Evolutionary conservation across 768 basidiomycete species (phyloP).

Genomic region (Chalciporus sphaerocephalus): DNA sequence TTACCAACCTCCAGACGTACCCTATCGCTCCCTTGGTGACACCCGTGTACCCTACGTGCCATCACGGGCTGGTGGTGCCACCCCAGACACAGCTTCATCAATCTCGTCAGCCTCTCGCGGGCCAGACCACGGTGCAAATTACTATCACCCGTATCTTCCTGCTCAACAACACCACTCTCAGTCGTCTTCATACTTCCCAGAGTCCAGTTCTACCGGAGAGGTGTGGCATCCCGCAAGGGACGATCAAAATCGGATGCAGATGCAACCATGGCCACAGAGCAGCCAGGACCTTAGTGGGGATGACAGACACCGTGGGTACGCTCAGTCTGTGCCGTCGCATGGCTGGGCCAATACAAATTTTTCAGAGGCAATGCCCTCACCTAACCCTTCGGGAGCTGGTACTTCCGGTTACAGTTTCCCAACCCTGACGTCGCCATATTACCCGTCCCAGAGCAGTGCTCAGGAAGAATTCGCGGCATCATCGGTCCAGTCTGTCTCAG

Average conservation of each 20-base stretch:
- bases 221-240: conserved; percentile 21
- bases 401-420: conserved; percentile 38
- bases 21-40: conserved; percentile 27
- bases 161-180: conserved; percentile 25
- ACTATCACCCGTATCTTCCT: conserved; percentile 26
- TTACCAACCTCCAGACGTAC: conserved; percentile 24
- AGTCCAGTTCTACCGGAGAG: conserved; percentile 16
- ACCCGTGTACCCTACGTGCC: conserved; percentile 22
- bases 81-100: conserved; percentile 23
- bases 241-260: conserved; percentile 18
- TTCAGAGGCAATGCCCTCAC: conserved; percentile 23
- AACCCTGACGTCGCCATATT: conserved; percentile 57
- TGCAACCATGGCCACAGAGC: conserved; percentile 27
- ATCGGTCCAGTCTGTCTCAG: conserved; percentile 31
- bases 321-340: conserved; percentile 22
- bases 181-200: conserved; percentile 23
- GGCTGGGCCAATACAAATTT: conserved; percentile 18
- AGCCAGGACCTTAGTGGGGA: conserved; percentile 22
- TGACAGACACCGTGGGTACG: conserved; percentile 30
- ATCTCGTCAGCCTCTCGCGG: conserved; percentile 24
- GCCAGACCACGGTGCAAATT: conserved; percentile 20
- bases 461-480: conserved; percentile 31
- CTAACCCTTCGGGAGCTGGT: conserved; percentile 19
- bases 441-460: conserved; percentile 38
- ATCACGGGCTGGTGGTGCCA: conserved; percentile 24